A percentile compares a stretch with the other conserved stretches of the same genome.
phyloP scores from a whole-genome alignment of 805 yeast species.

The Nakazawaea pomicola region DNA sequence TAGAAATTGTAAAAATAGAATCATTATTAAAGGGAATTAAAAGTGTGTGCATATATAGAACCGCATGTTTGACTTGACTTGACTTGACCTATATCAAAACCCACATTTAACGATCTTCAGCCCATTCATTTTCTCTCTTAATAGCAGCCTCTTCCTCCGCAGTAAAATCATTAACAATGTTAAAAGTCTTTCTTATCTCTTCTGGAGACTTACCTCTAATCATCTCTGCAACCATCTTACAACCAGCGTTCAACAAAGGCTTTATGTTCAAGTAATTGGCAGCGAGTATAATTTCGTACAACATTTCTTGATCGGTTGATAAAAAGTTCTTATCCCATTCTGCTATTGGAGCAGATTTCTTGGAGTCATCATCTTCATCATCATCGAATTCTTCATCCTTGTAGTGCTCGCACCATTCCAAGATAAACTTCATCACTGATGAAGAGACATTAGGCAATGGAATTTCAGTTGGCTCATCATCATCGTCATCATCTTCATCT shows the following conservation, averaged over 20 bases:
- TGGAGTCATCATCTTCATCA: slow-evolving; percentile 75
- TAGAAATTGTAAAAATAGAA: too few species aligned
- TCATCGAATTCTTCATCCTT: slow-evolving; percentile 73
- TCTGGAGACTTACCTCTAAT: slow-evolving; percentile 76
- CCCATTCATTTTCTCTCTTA: slow-evolving; percentile 87
- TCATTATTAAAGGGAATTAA: too few species aligned
- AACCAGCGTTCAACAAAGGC: slow-evolving; percentile 72
- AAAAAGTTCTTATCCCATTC: slow-evolving; percentile 95
- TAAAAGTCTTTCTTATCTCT: slow-evolving; percentile 74
- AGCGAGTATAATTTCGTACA: slow-evolving; percentile 76
- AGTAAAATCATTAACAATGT: slow-evolving; percentile 76
- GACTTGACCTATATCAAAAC: too few species aligned
- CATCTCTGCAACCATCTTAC: slow-evolving; percentile 81
- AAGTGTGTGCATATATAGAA: too few species aligned
- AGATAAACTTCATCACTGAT: slow-evolving; percentile 80
- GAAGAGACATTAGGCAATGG: slow-evolving; percentile 91
- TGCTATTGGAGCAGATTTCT: slow-evolving; percentile 86
- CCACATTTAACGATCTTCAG: slow-evolving; percentile 68
- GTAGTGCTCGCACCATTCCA: slow-evolving; percentile 96
- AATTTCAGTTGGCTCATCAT: slow-evolving; percentile 68
- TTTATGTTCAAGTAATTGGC: slow-evolving; percentile 74
- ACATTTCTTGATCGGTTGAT: slow-evolving; percentile 89
- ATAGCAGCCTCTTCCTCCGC: slow-evolving; percentile 88
- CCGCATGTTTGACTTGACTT: too few species aligned
- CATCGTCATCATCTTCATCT: slow-evolving; percentile 43